A percentile compares a stretch with the other conserved stretches of the same genome.
phyloP scores from a whole-genome alignment of 148 eudicot species.

The Rhododendron kiyosumense region DNA sequence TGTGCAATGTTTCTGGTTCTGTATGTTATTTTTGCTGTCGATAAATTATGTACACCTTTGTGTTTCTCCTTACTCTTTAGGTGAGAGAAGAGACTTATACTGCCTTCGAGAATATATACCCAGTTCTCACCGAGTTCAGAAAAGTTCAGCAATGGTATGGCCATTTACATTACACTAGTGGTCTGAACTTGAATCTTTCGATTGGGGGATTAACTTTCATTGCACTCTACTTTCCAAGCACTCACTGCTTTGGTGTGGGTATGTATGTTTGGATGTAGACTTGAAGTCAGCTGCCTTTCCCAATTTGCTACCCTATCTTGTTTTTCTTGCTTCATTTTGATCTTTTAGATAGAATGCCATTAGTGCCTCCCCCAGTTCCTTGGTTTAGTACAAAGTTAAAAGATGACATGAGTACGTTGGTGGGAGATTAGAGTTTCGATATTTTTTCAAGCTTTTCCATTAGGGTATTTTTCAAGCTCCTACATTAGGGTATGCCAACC shows the following conservation, averaged over 20 bases:
- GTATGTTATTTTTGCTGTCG: background rate
- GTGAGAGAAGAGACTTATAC: conserved; percentile 84
- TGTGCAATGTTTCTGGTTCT: background rate
- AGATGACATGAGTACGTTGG: background rate
- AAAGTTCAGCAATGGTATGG: conserved; percentile 81
- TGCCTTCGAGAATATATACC: conserved; percentile 92
- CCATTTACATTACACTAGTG: background rate
- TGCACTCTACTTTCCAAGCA: background rate
- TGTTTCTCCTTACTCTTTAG: conserved; percentile 26
- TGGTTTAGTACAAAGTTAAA: background rate
- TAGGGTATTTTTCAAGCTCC: background rate
- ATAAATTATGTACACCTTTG: background rate
- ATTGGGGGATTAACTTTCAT: background rate
- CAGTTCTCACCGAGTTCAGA: conserved; percentile 84
- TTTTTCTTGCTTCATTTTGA: background rate
- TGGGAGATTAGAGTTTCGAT: background rate
- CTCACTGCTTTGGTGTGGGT: background rate
- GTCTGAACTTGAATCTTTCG: background rate
- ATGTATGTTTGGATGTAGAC: background rate
- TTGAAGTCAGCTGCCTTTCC: conserved; percentile 1
- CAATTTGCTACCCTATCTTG: background rate
- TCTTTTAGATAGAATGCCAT: background rate
- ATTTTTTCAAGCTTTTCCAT: background rate
- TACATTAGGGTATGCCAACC: background rate
- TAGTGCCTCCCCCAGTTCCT: background rate